A percentile compares a stretch with the other conserved stretches of the same genome.
phyloP scores from a whole-genome alignment of 1,284 basidiomycete species.

The Sporisorium reilianum region DNA sequence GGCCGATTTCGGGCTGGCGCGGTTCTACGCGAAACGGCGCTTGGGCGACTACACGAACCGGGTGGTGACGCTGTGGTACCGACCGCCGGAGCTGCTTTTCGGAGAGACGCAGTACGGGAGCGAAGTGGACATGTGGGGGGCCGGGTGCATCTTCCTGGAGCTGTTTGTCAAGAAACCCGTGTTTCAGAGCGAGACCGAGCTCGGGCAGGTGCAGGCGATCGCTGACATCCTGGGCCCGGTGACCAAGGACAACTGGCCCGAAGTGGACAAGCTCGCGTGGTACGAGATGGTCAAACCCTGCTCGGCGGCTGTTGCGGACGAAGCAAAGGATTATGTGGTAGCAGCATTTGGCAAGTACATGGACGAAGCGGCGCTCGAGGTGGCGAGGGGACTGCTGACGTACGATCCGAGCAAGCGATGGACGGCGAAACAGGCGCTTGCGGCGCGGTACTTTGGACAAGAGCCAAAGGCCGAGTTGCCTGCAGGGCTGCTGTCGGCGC shows the following conservation, averaged over 20 bases:
- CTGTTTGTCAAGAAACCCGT: constrained; percentile 93
- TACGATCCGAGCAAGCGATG: constrained; percentile 85
- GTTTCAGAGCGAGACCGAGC: constrained; percentile 96
- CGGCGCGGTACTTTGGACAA: constrained; percentile 82
- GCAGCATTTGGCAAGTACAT: constrained; percentile 34
- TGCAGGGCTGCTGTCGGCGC: constrained; percentile 71
- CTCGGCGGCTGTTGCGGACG: constrained; percentile 72
- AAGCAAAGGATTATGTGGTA: constrained; percentile 76
- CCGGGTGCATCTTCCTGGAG: constrained; percentile 98
- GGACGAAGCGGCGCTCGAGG: constrained; percentile 77
- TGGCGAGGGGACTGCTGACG: constrained; percentile 84
- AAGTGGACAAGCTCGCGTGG: constrained; percentile 88
- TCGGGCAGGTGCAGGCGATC: constrained; percentile 93
- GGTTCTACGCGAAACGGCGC: constrained; percentile 91
- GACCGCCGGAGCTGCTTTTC: constrained; percentile 92
- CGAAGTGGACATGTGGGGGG: constrained; percentile 99
- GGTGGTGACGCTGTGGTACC: constrained; percentile 99
- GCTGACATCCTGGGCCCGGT: constrained; percentile 92
- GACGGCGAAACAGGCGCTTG: constrained; percentile 83
- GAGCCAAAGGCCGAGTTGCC: constrained; percentile 84
- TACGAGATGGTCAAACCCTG: constrained; percentile 95
- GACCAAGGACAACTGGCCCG: constrained; percentile 83
- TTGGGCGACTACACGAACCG: constrained; percentile 96
- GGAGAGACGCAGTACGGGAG: constrained; percentile 96
- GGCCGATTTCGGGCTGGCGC: constrained; percentile 96